Evolutionary conservation across 371 early-diverging fungal genomes (phyloP), one percentile per base, ranked within the genome.

Genomic region (Rhizopus microsporus): DNA sequence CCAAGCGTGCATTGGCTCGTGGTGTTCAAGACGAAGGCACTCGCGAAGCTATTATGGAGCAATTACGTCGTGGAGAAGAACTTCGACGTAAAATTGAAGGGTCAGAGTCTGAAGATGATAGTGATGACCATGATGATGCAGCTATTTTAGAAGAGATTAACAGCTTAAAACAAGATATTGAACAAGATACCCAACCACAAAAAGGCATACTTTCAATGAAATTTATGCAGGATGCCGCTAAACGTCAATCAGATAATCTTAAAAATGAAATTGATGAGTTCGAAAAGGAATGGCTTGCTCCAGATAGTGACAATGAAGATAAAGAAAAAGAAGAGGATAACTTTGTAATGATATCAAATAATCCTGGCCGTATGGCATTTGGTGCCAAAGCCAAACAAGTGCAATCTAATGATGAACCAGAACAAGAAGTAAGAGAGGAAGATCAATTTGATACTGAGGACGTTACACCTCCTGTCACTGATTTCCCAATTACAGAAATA

Each of bases 191-290:
- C 60, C 71, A 72, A 42, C 85, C 88, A n/a, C 76, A 74, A 51
- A 94, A 91, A 77, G 95, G 95, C 17, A 60, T 98, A 33, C 88
- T 93, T 62, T 87, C 82, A 7, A 97, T 98, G 97, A 97, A 97
- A 74, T 98, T 98, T 65, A 98, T 98, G 98, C 92, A 93, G 71
- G 84, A 83, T 51, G 92, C 86, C 55, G 81, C 82, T 45, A 74
- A 86, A 56, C 67, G 78, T 43, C 72, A 84, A 47, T 61, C 72
- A 34, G 67, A 79, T n/a, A 65, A 73, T 17, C 79, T 84, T 23
- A 72, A 78, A 46, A 72, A 72, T 51, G 78, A 84, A 64, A 62
- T 80, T 46, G 80, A 78, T 16, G 77, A 74, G 34, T 72, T 77
- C 60, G 59, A 67, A 39, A 63, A 67, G 44, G 75, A 71, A 64